These are phyloP conservation scores for Sporothrix euskadiensis DNA, from an alignment of 2,329 filamentous ascomycete species.

Conservation along the genomic window DNA sequence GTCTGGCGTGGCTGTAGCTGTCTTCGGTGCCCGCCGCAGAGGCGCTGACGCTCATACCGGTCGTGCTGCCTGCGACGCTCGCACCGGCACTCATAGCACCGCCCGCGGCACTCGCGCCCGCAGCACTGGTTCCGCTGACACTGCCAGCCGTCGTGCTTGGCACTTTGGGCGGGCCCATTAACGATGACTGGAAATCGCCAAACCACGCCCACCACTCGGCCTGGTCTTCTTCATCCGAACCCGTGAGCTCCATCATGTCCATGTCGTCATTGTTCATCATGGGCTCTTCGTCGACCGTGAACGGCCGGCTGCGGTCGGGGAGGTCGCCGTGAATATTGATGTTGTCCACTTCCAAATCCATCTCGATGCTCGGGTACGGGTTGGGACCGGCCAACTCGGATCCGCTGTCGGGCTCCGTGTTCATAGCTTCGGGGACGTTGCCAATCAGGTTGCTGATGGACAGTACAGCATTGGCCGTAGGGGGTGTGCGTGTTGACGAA, in stretches of 20 bases:
- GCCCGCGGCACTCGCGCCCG: background rate
- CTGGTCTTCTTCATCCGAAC: conserved; percentile 24
- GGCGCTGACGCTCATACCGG: background rate
- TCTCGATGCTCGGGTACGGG: conserved; percentile 14
- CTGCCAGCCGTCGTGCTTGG: conserved; percentile 21
- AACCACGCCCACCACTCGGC: conserved; percentile 34
- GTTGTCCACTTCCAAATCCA: conserved; percentile 25
- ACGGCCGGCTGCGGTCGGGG: conserved; percentile 9
- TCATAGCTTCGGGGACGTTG: conserved; percentile 20
- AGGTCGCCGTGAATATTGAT: background rate
- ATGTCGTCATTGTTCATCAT: background rate
- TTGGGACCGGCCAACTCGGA: background rate
- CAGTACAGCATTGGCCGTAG: conserved; percentile 21
- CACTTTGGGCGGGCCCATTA: conserved; percentile 15
- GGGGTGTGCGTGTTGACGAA: background rate
- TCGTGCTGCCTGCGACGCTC: conserved; percentile 3
- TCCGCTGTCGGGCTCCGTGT: conserved; percentile 5
- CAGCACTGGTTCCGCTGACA: background rate
- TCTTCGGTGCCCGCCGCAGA: background rate
- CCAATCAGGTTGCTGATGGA: conserved; percentile 29
- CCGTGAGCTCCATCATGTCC: conserved; percentile 25
- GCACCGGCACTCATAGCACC: background rate
- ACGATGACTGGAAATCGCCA: conserved; percentile 22
- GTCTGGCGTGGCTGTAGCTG: background rate
- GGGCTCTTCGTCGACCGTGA: conserved; percentile 17